Evolutionary conservation across 2,329 filamentous ascomycete species (phyloP), one percentile per base, ranked within the genome.

Genomic region (Ophiosphaerella korrae): DNA sequence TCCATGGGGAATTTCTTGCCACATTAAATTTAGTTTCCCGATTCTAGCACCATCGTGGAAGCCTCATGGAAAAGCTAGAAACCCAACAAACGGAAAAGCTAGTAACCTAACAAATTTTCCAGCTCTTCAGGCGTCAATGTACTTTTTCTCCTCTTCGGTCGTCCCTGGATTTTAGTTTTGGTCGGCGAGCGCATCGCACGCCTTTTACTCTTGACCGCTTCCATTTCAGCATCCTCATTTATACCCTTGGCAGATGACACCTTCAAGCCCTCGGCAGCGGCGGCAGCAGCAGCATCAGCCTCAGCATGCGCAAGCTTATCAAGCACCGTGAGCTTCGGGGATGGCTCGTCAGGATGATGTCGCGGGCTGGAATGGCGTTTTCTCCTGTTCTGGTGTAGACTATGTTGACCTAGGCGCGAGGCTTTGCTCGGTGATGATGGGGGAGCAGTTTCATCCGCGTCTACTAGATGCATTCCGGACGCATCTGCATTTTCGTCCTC

Each of bases 111-210:
- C 35, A 75, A 58, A 29, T 64, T 69, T 74, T 89, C 83, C 66
- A 92, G 74, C 73, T 93, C 89, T 79, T 87, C 88, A 3, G 88
- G 85, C 63, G 84, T 91, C 29, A 93, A 75, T 16, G 89, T 92
- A 64, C 88, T 91, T 69, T 89, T 82, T 66, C 89, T 80, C 66
- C 88, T 78, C 52, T 82, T 87, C 2, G 84, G 76, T 77, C 87
- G 71, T 68, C 85, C 63, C 71, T 78, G 68, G 75, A 81, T 70
- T 73, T 77, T 64, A 78, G 83, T 77, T 62, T 71, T 74, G 31
- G 68, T 65, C 32, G 73, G 61, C 45, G 62, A 72, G 42, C 61
- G 64, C 46, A 58, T 58, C 14, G 56, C 53, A 31, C 65, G 63
- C 40, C 55, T 64, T 50, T 62, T 60, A 40, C 58, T 57, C 45